Evolutionary conservation across 2,329 filamentous ascomycete species (phyloP).

Genomic region (Aureobasidium sp.): DNA sequence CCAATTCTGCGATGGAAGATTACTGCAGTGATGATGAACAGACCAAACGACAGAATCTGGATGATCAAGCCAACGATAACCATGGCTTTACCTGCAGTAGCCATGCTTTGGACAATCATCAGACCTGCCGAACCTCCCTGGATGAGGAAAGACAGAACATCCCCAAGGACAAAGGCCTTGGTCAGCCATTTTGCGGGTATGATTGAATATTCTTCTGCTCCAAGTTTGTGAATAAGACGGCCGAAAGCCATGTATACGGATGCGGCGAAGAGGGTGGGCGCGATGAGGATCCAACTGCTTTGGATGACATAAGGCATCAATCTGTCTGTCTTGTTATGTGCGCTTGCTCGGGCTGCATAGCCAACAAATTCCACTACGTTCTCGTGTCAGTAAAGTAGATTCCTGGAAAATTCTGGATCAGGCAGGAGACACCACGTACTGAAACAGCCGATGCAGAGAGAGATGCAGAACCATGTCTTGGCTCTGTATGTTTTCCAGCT

Average conservation of each 20-base stretch:
- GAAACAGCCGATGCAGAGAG: too few relatives aligned
- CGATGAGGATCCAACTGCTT: neutral
- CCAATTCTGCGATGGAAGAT: neutral
- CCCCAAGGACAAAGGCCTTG: neutral
- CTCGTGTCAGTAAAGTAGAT: too few relatives aligned
- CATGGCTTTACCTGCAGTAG: neutral
- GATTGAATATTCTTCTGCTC: neutral
- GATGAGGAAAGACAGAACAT: neutral
- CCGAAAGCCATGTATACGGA: slow-evolving; percentile 1
- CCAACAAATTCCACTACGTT: too few relatives aligned
- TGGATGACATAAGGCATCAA: neutral
- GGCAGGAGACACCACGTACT: too few relatives aligned
- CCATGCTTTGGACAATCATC: neutral
- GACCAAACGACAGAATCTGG: neutral
- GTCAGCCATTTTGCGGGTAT: neutral
- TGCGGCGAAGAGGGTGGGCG: slow-evolving; percentile 6
- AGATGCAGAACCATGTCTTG: too few relatives aligned
- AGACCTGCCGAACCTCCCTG: neutral
- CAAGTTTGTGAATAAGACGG: neutral
- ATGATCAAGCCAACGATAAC: neutral
- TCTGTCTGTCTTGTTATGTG: too few relatives aligned
- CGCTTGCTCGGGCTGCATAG: too few relatives aligned
- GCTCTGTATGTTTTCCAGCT: too few relatives aligned
- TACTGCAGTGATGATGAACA: neutral
- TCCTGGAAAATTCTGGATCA: too few relatives aligned